These are phyloP conservation scores for Populus pruinosa DNA, from an alignment of 345 rosid genomes.

Conservation along the genomic window DNA sequence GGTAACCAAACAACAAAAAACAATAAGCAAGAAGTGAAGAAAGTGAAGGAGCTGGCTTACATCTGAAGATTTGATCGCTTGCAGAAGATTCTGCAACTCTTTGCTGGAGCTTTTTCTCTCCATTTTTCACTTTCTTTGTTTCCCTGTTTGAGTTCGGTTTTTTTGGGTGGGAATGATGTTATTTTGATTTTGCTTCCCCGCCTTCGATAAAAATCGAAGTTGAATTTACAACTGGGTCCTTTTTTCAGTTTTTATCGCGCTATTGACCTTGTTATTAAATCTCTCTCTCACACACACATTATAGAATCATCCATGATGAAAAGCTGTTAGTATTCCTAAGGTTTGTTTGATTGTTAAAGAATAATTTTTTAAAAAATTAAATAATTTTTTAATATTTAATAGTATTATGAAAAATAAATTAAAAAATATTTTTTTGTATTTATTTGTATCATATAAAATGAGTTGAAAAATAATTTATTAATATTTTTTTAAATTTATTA, in stretches of 20 bases:
- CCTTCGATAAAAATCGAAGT: background rate
- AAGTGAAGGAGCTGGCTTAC: conserved; percentile 38
- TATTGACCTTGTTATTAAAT: no score
- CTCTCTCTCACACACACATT: no score
- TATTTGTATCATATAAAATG: no score
- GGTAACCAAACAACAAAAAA: background rate
- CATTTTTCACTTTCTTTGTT: conserved; percentile 24
- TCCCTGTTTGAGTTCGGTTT: background rate
- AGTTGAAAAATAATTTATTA: no score
- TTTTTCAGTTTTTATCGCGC: background rate
- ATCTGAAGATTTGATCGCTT: conserved; percentile 60
- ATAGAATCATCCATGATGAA: no score
- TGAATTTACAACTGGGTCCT: background rate
- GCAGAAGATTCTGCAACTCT: conserved; percentile 42
- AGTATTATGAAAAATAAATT: no score
- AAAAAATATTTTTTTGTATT: no score
- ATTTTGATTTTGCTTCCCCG: conserved; percentile 18
- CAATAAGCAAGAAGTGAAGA: background rate
- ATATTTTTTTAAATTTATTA: no score
- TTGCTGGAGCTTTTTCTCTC: conserved; percentile 27
- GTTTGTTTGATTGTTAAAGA: no score
- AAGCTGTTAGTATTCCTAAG: no score
- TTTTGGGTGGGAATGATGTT: background rate
- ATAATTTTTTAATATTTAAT: no score
- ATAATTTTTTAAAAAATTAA: no score